Percentiles rank a stretch among this genome's conserved stretches.
Evolutionary conservation across 2,329 filamentous ascomycete genomes (phyloP).

Genomic region (Leptographium wingfieldii): DNA sequence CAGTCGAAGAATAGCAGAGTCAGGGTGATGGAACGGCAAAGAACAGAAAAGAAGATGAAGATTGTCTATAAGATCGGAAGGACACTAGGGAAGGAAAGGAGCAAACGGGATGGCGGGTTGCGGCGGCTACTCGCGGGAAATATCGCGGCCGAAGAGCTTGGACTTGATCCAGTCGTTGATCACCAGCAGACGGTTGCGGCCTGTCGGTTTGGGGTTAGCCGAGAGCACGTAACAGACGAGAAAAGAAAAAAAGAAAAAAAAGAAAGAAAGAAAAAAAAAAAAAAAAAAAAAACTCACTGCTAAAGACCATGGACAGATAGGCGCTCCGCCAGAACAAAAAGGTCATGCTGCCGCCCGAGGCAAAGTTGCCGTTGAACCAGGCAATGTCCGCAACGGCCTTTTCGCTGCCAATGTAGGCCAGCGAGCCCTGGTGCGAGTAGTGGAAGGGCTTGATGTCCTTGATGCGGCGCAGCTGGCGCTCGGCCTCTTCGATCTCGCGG

Average conservation of each 20-base stretch:
- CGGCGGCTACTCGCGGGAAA: conserved; percentile 59
- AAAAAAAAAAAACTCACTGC: conserved; percentile 54
- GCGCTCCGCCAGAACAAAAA: conserved; percentile 98
- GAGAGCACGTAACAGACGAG: too few species aligned
- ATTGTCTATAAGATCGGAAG: background rate
- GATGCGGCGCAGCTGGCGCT: conserved; percentile 76
- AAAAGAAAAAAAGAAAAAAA: background rate
- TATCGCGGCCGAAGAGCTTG: conserved; percentile 90
- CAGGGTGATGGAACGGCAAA: background rate
- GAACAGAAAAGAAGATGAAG: background rate
- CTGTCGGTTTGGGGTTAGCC: conserved; percentile 27
- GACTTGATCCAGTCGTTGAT: conserved; percentile 94
- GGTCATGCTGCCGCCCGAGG: conserved; percentile 82
- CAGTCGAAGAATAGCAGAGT: too few species aligned
- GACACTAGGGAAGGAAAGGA: background rate
- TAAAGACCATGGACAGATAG: conserved; percentile 99
- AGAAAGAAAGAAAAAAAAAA: background rate
- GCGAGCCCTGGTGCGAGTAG: conserved; percentile 92
- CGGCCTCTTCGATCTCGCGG: conserved; percentile 68
- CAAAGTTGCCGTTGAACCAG: conserved; percentile 95
- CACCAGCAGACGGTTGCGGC: conserved; percentile 88
- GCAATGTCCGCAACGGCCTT: conserved; percentile 91
- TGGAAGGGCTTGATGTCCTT: conserved; percentile 96
- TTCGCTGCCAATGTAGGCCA: conserved; percentile 97
- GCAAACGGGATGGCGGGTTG: background rate